Percentiles rank a stretch among this genome's conserved stretches.
Conservation (phyloP, 768 basidiomycete species). For the Phaeolepiota aurea region DNA sequence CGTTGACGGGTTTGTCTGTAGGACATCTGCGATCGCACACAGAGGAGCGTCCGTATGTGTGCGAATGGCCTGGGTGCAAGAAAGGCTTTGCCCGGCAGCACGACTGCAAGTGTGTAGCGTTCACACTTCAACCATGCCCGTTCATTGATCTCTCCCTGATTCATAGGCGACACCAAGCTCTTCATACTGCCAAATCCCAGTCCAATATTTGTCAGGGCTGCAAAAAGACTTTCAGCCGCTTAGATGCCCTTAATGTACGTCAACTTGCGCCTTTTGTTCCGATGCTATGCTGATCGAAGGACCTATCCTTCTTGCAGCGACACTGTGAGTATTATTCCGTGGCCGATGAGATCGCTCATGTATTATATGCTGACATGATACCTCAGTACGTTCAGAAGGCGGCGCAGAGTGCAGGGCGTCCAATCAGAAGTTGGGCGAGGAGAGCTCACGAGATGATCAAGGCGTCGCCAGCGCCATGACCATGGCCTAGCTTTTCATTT, state of each 20-base stretch:
- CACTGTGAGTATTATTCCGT: conserved; percentile 54
- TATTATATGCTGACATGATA: conserved; percentile 15
- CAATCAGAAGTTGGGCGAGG: conserved; percentile 28
- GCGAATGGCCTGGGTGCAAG: conserved; percentile 89
- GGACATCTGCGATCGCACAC: conserved; percentile 94
- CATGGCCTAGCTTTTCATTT: conserved; percentile 5
- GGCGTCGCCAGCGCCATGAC: conserved; percentile 9
- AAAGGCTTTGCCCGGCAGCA: conserved; percentile 95
- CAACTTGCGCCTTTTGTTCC: conserved; percentile 6
- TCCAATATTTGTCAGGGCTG: conserved; percentile 87
- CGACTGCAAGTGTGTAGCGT: conserved; percentile 80
- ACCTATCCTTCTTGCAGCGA: conserved; percentile 38
- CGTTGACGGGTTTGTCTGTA: conserved; percentile 18
- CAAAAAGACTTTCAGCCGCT: conserved; percentile 88
- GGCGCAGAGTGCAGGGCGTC: conserved; percentile 65
- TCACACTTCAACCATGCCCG: not conserved
- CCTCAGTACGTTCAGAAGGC: conserved; percentile 74
- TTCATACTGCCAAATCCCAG: conserved; percentile 78
- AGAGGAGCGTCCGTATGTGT: conserved; percentile 90
- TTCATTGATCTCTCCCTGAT: not conserved
- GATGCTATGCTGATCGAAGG: conserved; percentile 4
- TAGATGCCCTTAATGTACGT: conserved; percentile 92
- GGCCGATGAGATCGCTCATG: too few relatives aligned
- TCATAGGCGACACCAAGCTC: conserved; percentile 79
- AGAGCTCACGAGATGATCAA: conserved; percentile 14